Conservation (phyloP, 2,329 filamentous ascomycete genomes). For the Colletotrichum phormii region DNA sequence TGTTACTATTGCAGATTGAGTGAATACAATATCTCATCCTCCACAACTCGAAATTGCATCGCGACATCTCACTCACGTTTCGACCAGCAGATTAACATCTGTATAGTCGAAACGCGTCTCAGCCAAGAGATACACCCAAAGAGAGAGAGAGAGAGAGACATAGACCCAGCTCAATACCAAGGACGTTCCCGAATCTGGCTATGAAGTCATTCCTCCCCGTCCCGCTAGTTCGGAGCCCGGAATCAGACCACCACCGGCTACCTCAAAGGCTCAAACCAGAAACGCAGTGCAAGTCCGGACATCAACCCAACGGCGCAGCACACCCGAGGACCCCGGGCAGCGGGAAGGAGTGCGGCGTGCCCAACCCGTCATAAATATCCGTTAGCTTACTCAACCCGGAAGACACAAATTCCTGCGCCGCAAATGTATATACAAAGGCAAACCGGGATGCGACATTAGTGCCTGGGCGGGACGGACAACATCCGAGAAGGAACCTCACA, state of each 20-base stretch:
- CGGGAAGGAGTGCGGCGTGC: neutral
- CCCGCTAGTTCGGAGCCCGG: neutral
- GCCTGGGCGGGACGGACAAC: neutral
- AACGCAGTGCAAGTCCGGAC: neutral
- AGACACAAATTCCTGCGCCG: neutral
- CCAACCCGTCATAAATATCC: neutral
- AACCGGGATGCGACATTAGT: neutral
- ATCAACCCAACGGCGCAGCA: neutral
- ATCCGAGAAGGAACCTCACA: neutral
- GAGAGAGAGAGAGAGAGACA: no score
- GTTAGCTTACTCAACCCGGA: no score
- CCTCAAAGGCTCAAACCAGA: no score
- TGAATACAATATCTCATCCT: no score
- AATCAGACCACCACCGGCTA: neutral
- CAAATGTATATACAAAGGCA: no score
- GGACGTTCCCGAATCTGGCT: neutral
- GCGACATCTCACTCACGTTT: no score
- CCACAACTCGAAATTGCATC: no score
- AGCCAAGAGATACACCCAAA: no score
- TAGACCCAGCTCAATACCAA: neutral
- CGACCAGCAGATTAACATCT: no score
- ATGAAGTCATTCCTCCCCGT: neutral
- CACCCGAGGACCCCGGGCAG: neutral
- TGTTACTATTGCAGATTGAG: no score
- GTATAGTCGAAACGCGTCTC: no score